Base-by-base conservation (phyloP, 2,329 filamentous ascomycete species). In the Exophiala viscosa region DNA sequence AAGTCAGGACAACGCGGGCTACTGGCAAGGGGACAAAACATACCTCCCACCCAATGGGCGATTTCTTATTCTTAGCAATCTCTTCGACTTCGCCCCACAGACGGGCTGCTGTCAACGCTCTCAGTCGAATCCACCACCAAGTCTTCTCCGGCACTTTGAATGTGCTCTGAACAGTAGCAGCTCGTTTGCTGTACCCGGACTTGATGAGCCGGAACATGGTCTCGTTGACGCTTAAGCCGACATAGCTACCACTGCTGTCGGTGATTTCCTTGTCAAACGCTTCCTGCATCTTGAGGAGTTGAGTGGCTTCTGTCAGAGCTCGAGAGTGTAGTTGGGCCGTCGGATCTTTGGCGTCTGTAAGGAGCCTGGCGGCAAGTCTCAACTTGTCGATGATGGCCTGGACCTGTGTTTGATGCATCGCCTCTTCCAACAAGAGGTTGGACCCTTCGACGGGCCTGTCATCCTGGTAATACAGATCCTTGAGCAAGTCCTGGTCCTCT, bases 391-490 rank as follows among this genome's bases (percentile, higher is more conserved):
- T 80, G 4, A 88, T 81, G 1, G 84, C 85, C 32, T 84, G 79
- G 20, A 84, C 76, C 57, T 87, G 84, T 1, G 83, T 78, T 65
- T 93, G 88, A 3, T 79, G 73, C 6, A 99, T 76, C 0, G 91
- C 88, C 70, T 99, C 92, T 15, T 84, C 83, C 11, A 99, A 76
- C 54, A 97, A 87, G 1, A 99, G 83, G 52, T 90, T 87, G 0
- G 92, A 88, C 2, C 93, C 90, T 60, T 97, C 93, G 4, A 90
- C 76, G 3, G 91, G 83, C 4, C 92, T 84, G 67, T 99, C 93
- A 64, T 97, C 93, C 72, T 97, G 93, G 68, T 99, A 99, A 73
- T 93, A 99, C 3, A 99, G 76, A 66, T 97, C 93, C 65, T 97
- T 99, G 20, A 99, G 81, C 17, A 99, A 71, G 48, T 87, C 84